These are phyloP conservation scores for Rhynchospora tenuis DNA, from an alignment of 176 grass and related monocot species.

Conservation along the genomic window DNA sequence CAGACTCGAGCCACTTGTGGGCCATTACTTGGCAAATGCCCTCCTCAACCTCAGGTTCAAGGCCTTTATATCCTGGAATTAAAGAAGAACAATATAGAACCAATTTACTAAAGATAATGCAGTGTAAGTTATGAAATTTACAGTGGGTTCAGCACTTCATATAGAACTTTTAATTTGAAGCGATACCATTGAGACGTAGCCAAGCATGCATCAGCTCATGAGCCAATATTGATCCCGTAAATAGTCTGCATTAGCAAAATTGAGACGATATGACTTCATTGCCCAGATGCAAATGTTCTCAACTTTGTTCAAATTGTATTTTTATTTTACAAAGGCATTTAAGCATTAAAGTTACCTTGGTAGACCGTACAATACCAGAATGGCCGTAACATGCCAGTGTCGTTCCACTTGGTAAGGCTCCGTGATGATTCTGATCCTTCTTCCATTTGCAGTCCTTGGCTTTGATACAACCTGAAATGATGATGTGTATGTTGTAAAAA, in stretches of 20 bases:
- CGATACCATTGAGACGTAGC: constrained; percentile 73
- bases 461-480: constrained; percentile 49
- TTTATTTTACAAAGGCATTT: background rate
- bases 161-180: background rate
- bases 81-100: background rate
- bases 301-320: background rate
- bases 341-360: constrained; percentile 47
- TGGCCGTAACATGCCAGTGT: constrained; percentile 81
- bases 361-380: constrained; percentile 76
- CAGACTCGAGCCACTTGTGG: constrained; percentile 77
- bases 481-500: constrained; percentile 3
- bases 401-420: constrained; percentile 32
- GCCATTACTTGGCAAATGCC: constrained; percentile 79
- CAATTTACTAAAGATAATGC: background rate
- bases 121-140: background rate
- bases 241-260: constrained; percentile 52
- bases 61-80: constrained; percentile 37
- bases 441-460: constrained; percentile 57
- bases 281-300: background rate
- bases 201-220: constrained; percentile 99
- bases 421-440: constrained; percentile 58
- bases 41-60: constrained; percentile 66
- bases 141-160: background rate
- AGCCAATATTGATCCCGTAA: constrained; percentile 89
- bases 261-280: background rate